Percentiles rank a stretch among this genome's conserved stretches.
Evolutionary conservation across 495 filamentous ascomycete species (phyloP).

Genomic region (Bathelium albidoporum): DNA sequence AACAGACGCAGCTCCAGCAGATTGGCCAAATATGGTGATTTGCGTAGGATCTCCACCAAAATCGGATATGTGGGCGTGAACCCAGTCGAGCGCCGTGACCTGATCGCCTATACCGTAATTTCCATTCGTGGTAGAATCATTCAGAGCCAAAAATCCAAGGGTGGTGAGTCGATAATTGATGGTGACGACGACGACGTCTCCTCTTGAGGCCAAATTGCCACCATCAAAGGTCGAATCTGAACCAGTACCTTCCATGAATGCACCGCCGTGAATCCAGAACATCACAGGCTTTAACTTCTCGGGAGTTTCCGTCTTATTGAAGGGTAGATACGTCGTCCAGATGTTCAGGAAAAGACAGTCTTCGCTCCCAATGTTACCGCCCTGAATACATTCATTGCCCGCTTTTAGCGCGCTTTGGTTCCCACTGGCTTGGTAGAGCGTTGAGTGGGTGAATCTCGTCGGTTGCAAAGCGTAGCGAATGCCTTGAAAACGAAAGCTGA

Average conservation of each 20-base stretch:
- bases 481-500: constrained; percentile 39
- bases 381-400: constrained; percentile 36
- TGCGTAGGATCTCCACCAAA: constrained; percentile 25
- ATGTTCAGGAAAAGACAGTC: constrained; percentile 48
- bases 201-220: constrained; percentile 42
- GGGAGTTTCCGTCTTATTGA: constrained; percentile 13
- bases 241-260: constrained; percentile 18
- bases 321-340: constrained; percentile 43
- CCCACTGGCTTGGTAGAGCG: constrained; percentile 10
- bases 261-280: constrained; percentile 33
- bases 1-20: constrained; percentile 44
- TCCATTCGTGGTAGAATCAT: constrained; percentile 34
- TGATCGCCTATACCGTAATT: constrained; percentile 46
- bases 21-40: constrained; percentile 41
- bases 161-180: constrained; percentile 38
- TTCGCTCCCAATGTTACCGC: constrained; percentile 28
- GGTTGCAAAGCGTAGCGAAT: constrained; percentile 22
- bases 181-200: constrained; percentile 40
- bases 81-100: constrained; percentile 25
- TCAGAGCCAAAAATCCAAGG: constrained; percentile 34
- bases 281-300: constrained; percentile 39
- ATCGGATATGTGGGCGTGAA: constrained; percentile 18
- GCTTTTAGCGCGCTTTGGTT: constrained; percentile 30
- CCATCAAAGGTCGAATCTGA: constrained; percentile 30
- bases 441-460: constrained; percentile 19